Evolutionary conservation across 306 rosid genomes (phyloP).

Genomic region (Fragaria vesca): DNA sequence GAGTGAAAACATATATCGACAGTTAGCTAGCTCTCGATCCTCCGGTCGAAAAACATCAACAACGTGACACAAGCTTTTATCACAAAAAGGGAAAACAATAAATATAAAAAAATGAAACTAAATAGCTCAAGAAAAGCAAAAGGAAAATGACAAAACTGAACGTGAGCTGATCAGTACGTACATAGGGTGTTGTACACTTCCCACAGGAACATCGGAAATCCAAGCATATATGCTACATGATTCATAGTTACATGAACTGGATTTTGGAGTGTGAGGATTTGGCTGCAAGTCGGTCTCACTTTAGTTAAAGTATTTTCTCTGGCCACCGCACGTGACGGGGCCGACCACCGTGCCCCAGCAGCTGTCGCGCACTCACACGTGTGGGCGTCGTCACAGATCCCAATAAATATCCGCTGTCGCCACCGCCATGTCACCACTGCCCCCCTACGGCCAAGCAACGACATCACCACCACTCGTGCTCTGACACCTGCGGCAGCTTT

Average conservation of each 20-base stretch:
- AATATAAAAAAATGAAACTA: not conserved
- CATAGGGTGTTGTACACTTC: not conserved
- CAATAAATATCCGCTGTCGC: slow-evolving; percentile 36
- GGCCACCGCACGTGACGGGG: slow-evolving; percentile 66
- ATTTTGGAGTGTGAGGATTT: not conserved
- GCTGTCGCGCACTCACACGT: slow-evolving; percentile 78
- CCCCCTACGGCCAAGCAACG: slow-evolving; percentile 41
- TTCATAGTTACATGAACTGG: not conserved
- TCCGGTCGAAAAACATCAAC: no score
- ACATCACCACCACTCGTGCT: slow-evolving; percentile 34
- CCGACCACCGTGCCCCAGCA: slow-evolving; percentile 42
- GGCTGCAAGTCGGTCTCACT: slow-evolving; percentile 17
- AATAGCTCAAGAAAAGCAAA: not conserved
- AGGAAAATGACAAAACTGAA: not conserved
- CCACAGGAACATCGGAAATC: slow-evolving; percentile 21
- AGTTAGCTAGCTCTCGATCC: not conserved
- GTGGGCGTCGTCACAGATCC: slow-evolving; percentile 49
- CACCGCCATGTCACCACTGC: slow-evolving; percentile 30
- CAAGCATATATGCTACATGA: slow-evolving; percentile 11
- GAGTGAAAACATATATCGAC: not conserved
- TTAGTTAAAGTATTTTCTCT: slow-evolving; percentile 13
- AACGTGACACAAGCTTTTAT: no score
- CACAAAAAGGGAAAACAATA: not conserved
- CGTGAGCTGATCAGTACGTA: slow-evolving; percentile 1
- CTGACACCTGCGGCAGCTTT: slow-evolving; percentile 27